These are phyloP conservation scores for Tetrapisispora pingtungensis DNA, from an alignment of 805 yeast species.

Conservation along the genomic window DNA sequence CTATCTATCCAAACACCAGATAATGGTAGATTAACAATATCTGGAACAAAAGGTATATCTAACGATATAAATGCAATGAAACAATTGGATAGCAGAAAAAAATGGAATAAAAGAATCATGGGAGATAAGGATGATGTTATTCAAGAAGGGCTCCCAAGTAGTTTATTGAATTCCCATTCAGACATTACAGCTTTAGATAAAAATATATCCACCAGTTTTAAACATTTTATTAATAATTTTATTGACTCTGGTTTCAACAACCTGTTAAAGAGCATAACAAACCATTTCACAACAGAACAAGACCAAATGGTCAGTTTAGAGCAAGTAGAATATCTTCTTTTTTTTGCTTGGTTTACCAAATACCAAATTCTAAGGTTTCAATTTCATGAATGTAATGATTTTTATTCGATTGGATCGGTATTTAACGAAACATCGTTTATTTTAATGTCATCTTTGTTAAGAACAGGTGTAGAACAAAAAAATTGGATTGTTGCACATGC, in stretches of 20 bases:
- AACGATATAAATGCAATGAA: slow-evolving; percentile 45
- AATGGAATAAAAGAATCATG: slow-evolving; percentile 42
- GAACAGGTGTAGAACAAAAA: slow-evolving; percentile 34
- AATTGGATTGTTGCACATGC: slow-evolving; percentile 60
- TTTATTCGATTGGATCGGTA: slow-evolving; percentile 41
- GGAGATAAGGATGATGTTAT: slow-evolving; percentile 24
- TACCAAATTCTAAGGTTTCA: slow-evolving; percentile 42
- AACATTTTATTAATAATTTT: slow-evolving; percentile 45
- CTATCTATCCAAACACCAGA: slow-evolving; percentile 59
- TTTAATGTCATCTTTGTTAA: slow-evolving; percentile 33
- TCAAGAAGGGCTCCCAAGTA: slow-evolving; percentile 26
- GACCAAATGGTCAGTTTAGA: slow-evolving; percentile 26
- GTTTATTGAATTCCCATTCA: slow-evolving; percentile 16
- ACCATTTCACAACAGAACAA: slow-evolving; percentile 34
- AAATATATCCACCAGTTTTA: slow-evolving; percentile 27
- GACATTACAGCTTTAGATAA: slow-evolving; percentile 26
- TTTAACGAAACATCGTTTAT: slow-evolving; percentile 53
- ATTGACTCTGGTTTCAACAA: slow-evolving; percentile 69
- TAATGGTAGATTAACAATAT: slow-evolving; percentile 48
- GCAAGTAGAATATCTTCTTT: slow-evolving; percentile 42
- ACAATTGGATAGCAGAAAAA: slow-evolving; percentile 57
- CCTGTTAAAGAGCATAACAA: slow-evolving; percentile 44
- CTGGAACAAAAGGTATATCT: slow-evolving; percentile 60
- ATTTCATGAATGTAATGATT: slow-evolving; percentile 19
- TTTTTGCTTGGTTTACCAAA: slow-evolving; percentile 66